Percentiles rank a stretch among this genome's conserved stretches.
Evolutionary conservation across 805 yeast species (phyloP).

Genomic region (Candida yuanshanica): DNA sequence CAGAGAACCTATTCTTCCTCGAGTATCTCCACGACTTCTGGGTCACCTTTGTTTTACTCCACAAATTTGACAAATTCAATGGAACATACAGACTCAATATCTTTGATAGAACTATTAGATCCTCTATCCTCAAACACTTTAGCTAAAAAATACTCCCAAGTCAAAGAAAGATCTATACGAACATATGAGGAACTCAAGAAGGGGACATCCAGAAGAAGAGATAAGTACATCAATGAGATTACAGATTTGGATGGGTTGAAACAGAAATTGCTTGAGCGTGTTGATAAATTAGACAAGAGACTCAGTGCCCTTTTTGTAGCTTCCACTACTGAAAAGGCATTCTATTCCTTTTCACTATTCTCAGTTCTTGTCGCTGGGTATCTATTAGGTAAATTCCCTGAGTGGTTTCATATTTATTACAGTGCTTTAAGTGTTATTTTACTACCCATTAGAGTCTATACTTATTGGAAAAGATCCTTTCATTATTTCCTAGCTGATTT

Average conservation of each 20-base stretch:
- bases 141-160: constrained; percentile 21
- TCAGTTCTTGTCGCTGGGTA: constrained; percentile 67
- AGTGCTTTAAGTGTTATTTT: constrained; percentile 53
- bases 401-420: constrained; percentile 70
- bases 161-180: constrained; percentile 19
- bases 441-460: constrained; percentile 80
- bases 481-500: constrained; percentile 90
- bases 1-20: constrained; percentile 18
- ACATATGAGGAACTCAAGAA: constrained; percentile 17
- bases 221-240: constrained; percentile 15
- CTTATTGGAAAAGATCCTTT: constrained; percentile 71
- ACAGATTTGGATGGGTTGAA: constrained; percentile 23
- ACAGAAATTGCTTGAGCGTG: constrained; percentile 21
- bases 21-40: constrained; percentile 15
- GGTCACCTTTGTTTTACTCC: constrained; percentile 21
- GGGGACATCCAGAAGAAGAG: constrained; percentile 16
- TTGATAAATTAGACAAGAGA: constrained; percentile 34
- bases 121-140: constrained; percentile 23
- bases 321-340: constrained; percentile 65
- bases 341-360: constrained; percentile 69
- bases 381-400: constrained; percentile 72
- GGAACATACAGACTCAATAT: constrained; percentile 21
- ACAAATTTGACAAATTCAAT: constrained; percentile 10
- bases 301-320: constrained; percentile 33
- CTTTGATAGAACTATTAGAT: constrained; percentile 25